Conservation (phyloP, 2,329 filamentous ascomycete genomes). For the Colletotrichum cuscutae region DNA sequence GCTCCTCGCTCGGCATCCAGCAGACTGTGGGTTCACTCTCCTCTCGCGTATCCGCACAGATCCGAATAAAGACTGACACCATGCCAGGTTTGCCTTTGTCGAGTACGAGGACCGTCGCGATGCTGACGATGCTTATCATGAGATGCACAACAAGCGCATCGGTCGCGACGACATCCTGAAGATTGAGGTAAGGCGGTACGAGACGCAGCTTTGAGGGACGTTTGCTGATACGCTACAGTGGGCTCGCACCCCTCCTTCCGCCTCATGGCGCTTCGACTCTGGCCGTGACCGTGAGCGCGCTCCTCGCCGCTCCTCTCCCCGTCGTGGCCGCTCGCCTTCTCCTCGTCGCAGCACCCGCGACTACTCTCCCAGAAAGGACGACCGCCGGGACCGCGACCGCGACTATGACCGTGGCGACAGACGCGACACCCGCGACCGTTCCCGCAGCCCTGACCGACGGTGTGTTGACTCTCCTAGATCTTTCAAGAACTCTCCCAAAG, state of each 20-base stretch:
- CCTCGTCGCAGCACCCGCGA: constrained; percentile 82
- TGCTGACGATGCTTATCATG: constrained; percentile 98
- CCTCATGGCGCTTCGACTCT: constrained; percentile 97
- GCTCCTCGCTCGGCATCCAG: constrained; percentile 93
- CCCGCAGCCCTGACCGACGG: constrained; percentile 75
- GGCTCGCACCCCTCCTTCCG: constrained; percentile 97
- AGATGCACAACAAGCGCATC: constrained; percentile 99
- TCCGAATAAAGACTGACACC: background rate
- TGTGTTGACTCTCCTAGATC: constrained; percentile 43
- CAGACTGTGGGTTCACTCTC: constrained; percentile 80
- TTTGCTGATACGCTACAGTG: constrained; percentile 67
- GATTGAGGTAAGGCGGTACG: constrained; percentile 79
- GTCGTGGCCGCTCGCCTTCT: constrained; percentile 78
- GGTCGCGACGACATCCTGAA: constrained; percentile 95
- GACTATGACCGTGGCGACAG: constrained; percentile 82
- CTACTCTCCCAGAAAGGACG: constrained; percentile 89
- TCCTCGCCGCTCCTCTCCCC: constrained; percentile 68
- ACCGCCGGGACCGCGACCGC: constrained; percentile 82
- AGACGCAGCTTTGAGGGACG: background rate
- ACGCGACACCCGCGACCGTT: constrained; percentile 80
- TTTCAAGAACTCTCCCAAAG: background rate
- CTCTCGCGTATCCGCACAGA: background rate
- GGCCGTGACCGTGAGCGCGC: constrained; percentile 80
- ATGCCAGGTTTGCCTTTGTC: constrained; percentile 88
- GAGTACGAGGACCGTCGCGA: constrained; percentile 99